phyloP scores from a whole-genome alignment of 352 stramenopile genomes.

The Aphanomyces astaci region DNA sequence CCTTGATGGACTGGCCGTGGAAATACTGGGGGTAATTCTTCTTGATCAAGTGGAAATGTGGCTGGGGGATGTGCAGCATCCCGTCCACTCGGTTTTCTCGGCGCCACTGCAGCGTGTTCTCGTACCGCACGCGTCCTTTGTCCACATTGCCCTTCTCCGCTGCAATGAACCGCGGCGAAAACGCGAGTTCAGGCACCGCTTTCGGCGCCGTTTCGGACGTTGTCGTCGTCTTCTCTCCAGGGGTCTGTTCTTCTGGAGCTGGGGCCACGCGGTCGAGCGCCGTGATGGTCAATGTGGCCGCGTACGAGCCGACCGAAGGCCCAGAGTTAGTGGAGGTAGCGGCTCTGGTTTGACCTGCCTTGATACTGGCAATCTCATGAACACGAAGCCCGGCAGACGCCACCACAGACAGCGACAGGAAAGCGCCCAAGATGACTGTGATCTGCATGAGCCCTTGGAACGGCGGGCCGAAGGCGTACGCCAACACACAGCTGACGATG shows the following conservation, averaged over 20 bases:
- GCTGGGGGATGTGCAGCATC: slow-evolving; percentile 75
- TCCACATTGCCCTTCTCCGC: slow-evolving; percentile 77
- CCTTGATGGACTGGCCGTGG: slow-evolving; percentile 71
- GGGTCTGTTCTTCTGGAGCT: no score
- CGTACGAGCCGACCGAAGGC: not conserved
- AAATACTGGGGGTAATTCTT: slow-evolving; percentile 89
- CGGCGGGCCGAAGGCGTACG: slow-evolving; percentile 56
- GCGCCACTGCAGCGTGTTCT: slow-evolving; percentile 78
- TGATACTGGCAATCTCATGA: not conserved
- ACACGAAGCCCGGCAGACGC: not conserved
- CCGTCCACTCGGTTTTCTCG: slow-evolving; percentile 79
- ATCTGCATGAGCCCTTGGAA: slow-evolving; percentile 82
- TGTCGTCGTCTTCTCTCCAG: no score
- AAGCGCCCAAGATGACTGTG: slow-evolving; percentile 70
- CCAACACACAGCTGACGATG: slow-evolving; percentile 63
- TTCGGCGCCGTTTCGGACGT: no score
- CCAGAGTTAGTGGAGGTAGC: not conserved
- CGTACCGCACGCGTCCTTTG: slow-evolving; percentile 64
- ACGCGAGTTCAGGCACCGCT: slow-evolving; percentile 35
- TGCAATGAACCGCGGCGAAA: slow-evolving; percentile 71
- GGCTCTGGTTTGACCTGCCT: not conserved
- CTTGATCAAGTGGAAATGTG: slow-evolving; percentile 84
- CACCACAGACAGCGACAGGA: slow-evolving; percentile 58
- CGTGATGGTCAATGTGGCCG: not conserved
- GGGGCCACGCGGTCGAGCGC: not conserved